phyloP scores from a whole-genome alignment of 306 rosid species.

The Cicer arietinum region DNA sequence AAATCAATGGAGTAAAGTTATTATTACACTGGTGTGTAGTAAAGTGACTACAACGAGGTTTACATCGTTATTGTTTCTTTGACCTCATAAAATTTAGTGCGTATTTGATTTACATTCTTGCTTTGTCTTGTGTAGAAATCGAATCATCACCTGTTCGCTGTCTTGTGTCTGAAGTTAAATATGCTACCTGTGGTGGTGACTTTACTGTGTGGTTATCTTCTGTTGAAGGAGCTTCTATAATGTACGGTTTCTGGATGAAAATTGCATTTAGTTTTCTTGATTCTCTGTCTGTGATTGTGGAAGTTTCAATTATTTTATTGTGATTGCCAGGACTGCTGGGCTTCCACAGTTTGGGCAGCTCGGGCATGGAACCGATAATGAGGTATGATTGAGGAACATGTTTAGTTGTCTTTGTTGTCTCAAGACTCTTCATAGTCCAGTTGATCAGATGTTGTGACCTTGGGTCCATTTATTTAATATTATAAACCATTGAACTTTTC shows the following conservation, averaged over 20 bases:
- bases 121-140: constrained; percentile 58
- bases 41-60: not conserved
- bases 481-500: not conserved
- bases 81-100: not conserved
- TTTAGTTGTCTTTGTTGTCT: constrained; percentile 20
- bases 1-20: not conserved
- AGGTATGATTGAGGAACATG: constrained; percentile 59
- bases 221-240: constrained; percentile 89
- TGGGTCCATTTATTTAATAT: not conserved
- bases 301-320: constrained; percentile 33
- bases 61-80: not conserved
- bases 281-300: constrained; percentile 1
- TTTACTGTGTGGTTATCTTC: constrained; percentile 93
- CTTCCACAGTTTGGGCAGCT: constrained; percentile 97
- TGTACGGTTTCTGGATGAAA: constrained; percentile 72
- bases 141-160: constrained; percentile 89
- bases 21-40: not conserved
- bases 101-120: constrained; percentile 18
- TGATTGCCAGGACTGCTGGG: constrained; percentile 81
- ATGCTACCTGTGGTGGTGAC: constrained; percentile 83
- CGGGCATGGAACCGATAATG: constrained; percentile 98
- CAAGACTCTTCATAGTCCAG: constrained; percentile 22
- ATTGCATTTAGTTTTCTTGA: constrained; percentile 35
- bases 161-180: constrained; percentile 80
- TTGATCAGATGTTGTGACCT: constrained; percentile 26